phyloP scores from a whole-genome alignment of 257 asterid species.

The Petunia secreta region DNA sequence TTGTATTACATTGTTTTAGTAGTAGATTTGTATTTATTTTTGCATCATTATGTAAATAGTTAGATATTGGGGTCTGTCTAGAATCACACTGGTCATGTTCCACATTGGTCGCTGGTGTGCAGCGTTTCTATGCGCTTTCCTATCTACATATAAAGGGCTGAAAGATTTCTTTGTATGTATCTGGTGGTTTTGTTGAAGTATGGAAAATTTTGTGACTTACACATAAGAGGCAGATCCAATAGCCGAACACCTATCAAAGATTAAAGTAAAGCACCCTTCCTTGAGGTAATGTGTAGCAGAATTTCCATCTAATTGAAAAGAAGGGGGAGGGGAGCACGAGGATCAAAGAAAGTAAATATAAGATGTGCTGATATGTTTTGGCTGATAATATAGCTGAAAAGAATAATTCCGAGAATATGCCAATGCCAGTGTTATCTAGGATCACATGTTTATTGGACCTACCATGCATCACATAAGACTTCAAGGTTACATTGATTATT shows the following conservation, averaged over 20 bases:
- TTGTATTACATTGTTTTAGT: not conserved
- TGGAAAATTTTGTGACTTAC: not conserved
- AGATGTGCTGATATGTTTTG: conserved; percentile 1
- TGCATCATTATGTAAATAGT: not conserved
- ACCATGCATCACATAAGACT: not conserved
- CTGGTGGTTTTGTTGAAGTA: not conserved
- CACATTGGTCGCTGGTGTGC: not conserved
- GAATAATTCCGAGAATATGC: not conserved
- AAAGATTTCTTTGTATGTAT: not conserved
- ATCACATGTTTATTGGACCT: conserved; percentile 1
- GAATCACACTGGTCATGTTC: not conserved
- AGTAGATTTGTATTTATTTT: not conserved
- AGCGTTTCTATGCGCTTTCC: not conserved
- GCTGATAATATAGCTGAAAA: conserved; percentile 7
- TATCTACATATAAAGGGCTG: not conserved
- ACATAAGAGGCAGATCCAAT: not conserved
- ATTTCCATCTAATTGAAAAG: not conserved
- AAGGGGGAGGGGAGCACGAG: no score
- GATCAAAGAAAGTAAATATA: not conserved
- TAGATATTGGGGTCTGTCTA: not conserved
- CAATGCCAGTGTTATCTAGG: not conserved
- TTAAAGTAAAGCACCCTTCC: not conserved
- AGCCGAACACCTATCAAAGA: not conserved
- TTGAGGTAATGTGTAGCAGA: not conserved
- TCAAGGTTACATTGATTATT: not conserved